phyloP scores from a whole-genome alignment of 2,329 filamentous ascomycete genomes.

The Epichloe sylvatica region DNA sequence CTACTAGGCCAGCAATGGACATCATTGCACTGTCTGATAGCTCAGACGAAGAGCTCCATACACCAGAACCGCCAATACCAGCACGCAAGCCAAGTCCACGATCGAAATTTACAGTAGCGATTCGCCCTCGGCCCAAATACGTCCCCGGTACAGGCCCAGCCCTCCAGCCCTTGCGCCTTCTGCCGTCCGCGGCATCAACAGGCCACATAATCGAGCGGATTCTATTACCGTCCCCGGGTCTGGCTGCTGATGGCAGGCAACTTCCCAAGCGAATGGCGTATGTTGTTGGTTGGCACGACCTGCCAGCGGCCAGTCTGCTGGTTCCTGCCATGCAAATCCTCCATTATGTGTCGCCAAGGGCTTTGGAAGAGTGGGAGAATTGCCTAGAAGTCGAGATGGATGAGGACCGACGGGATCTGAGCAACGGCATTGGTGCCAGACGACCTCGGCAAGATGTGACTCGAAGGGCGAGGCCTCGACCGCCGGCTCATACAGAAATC shows the following conservation, averaged over 20 bases:
- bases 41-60: not conserved
- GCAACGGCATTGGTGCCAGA: constrained; percentile 13
- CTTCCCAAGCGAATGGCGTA: constrained; percentile 36
- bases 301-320: constrained; percentile 32
- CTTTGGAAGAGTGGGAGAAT: constrained; percentile 44
- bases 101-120: not conserved
- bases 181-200: constrained; percentile 34
- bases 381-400: constrained; percentile 28
- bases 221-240: constrained; percentile 26
- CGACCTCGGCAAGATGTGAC: constrained; percentile 5
- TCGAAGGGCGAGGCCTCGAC: constrained; percentile 13
- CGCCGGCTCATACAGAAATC: constrained; percentile 14
- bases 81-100: not conserved
- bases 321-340: constrained; percentile 34
- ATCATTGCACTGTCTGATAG: not conserved
- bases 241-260: constrained; percentile 20
- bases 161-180: constrained; percentile 31
- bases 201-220: constrained; percentile 44
- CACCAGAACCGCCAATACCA: not conserved
- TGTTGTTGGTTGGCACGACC: constrained; percentile 39
- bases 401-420: constrained; percentile 19
- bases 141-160: constrained; percentile 33
- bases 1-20: not conserved
- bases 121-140: constrained; percentile 19
- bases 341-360: constrained; percentile 44